phyloP scores from a whole-genome alignment of 164 flowering plant species.

The Litsea cubeba region DNA sequence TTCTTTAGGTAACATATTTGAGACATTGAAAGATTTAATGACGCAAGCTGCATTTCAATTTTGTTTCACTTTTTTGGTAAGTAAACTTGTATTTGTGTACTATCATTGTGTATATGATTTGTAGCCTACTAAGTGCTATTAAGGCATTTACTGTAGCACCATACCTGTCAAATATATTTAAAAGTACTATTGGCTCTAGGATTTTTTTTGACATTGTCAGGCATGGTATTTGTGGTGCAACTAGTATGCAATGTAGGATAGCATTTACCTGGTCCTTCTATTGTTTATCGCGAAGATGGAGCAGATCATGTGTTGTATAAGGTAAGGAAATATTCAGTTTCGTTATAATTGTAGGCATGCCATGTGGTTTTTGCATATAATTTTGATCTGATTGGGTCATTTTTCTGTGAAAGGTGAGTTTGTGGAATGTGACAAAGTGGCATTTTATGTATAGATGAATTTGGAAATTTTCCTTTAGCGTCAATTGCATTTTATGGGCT shows the following conservation, averaged over 20 bases:
- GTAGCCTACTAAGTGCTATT: neutral
- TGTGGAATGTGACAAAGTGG: too few relatives aligned
- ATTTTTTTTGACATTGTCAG: neutral
- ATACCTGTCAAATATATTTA: neutral
- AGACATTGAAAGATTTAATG: neutral
- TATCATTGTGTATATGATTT: neutral
- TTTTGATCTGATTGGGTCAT: too few relatives aligned
- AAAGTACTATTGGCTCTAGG: neutral
- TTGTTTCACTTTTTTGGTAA: neutral
- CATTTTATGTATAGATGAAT: too few relatives aligned
- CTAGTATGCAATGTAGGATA: neutral
- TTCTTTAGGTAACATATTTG: neutral
- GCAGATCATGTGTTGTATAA: neutral
- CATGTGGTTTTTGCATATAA: too few relatives aligned
- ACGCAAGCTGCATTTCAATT: neutral
- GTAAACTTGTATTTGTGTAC: neutral
- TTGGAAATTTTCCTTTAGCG: too few relatives aligned
- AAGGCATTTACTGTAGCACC: neutral
- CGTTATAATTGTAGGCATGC: neutral
- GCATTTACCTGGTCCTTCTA: neutral
- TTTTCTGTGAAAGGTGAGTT: too few relatives aligned
- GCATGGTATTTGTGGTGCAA: neutral
- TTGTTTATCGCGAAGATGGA: too few relatives aligned
- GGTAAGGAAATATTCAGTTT: neutral
- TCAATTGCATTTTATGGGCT: too few relatives aligned